Base-by-base conservation (phyloP, 352 stramenopile genomes). In the Globisporangium barbulae region DNA sequence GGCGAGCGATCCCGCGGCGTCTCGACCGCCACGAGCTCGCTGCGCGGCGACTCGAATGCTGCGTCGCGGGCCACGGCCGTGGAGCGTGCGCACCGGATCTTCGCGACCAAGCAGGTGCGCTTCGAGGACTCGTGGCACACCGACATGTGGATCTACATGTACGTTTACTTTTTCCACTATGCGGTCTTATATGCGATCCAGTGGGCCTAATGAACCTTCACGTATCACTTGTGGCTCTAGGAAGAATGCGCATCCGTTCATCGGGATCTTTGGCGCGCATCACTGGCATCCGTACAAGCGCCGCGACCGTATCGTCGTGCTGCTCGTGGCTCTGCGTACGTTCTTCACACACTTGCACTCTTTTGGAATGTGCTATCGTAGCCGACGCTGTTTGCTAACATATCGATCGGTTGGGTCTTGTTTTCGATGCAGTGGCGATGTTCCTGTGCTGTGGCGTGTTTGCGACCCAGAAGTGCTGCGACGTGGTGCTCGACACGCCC, bases 121-220 rank as follows among this genome's bases (percentile, higher is more conserved):
- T 69, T 83, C 60, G 68, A 76, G 50, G 72, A 76, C 53, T 39
- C 50, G 25, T 86, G 73, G 73, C 57, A 64, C 31, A 57, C 70
- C 1, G 80, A 89, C 64, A 61, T 87, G 45, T 74, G 74, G 65
- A 73, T 79, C 63, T 89, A 85, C 80, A 89, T 87, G 76, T 85
- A 73, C 48, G 74, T 75, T 1, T 33, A 2, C 1, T 7, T 42
- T 60, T 54, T 31, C 13, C 10, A 37, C 19, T 19, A 22, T 17
- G 6, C 8, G n/a, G 19, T 4, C 17, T 21, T 53, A 7, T 17
- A 56, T 39, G 9, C 37, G 35, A 60, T 3, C 4, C 4, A 41
- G 35, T 41, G 35, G 35, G 33, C 54, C 25, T 35, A 1, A 54
- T 17, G 33, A 61, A 37, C 28, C 47, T 3, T 44, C 3, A 37